Percentiles rank a stretch among this genome's conserved stretches.
phyloP scores from a whole-genome alignment of 2,329 filamentous ascomycete species.

The Trichoderma harzianum region DNA sequence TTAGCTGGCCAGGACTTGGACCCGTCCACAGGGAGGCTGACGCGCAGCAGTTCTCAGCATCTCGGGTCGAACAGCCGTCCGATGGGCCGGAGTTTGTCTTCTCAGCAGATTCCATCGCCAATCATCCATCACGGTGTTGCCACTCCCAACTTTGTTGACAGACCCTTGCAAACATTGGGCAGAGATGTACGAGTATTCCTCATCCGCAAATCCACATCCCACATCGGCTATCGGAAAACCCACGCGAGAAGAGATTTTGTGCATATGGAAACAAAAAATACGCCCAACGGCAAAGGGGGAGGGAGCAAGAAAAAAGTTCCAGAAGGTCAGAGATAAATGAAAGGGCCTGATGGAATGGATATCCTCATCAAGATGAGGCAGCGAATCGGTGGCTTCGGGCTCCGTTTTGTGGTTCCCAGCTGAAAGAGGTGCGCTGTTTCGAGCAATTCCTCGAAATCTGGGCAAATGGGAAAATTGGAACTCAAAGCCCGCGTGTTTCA shows the following conservation, averaged over 20 bases:
- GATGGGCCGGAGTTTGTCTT: background rate
- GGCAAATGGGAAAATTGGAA: conserved; percentile 5
- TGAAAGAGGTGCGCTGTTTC: background rate
- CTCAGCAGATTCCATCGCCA: background rate
- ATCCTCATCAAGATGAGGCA: conserved; percentile 13
- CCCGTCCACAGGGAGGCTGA: background rate
- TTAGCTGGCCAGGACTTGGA: background rate
- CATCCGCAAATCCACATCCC: background rate
- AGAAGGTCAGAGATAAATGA: conserved; percentile 10
- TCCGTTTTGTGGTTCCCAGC: background rate
- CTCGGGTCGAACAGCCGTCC: conserved; percentile 1
- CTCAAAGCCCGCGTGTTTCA: conserved; percentile 12
- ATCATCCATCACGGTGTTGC: background rate
- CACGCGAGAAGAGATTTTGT: background rate
- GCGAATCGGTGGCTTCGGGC: conserved; percentile 10
- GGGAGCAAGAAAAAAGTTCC: background rate
- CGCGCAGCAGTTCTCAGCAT: conserved; percentile 1
- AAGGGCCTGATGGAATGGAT: conserved; percentile 2
- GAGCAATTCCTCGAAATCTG: background rate
- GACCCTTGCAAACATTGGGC: background rate
- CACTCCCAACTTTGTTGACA: background rate
- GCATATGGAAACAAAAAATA: background rate
- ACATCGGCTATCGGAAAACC: conserved; percentile 5
- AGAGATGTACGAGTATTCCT: background rate
- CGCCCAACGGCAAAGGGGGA: background rate